Conservation (phyloP, 371 early-diverging fungal species). For the Mucor indicus region DNA sequence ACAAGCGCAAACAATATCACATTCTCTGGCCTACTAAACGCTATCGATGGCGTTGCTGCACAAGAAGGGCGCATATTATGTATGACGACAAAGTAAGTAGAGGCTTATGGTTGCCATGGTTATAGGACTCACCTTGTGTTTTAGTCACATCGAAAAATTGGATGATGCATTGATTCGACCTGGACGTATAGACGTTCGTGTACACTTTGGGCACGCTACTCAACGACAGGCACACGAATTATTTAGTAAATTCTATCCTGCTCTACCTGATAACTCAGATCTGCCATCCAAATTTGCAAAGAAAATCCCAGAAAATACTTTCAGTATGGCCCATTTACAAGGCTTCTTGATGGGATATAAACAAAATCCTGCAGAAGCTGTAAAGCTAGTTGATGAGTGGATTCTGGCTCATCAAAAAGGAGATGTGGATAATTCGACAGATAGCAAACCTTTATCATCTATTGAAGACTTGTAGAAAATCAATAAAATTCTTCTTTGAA, state of each 20-base stretch:
- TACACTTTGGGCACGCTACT: slow-evolving; percentile 81
- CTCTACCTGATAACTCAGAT: slow-evolving; percentile 12
- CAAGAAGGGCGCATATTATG: slow-evolving; percentile 73
- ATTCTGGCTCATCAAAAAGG: slow-evolving; percentile 27
- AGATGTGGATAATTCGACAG: slow-evolving; percentile 7
- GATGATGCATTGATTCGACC: slow-evolving; percentile 97
- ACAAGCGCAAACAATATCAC: slow-evolving; percentile 39
- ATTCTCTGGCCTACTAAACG: slow-evolving; percentile 72
- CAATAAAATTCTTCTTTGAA: too few relatives aligned
- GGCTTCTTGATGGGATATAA: slow-evolving; percentile 60
- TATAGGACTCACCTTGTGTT: not conserved
- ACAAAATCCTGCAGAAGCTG: slow-evolving; percentile 42
- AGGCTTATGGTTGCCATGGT: not conserved
- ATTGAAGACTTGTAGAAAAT: too few relatives aligned
- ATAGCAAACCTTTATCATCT: too few relatives aligned
- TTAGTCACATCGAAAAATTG: slow-evolving; percentile 87
- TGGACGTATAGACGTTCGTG: slow-evolving; percentile 93
- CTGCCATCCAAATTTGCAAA: slow-evolving; percentile 48
- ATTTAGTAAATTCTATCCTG: slow-evolving; percentile 48
- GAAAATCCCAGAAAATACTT: slow-evolving; percentile 47
- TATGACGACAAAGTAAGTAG: slow-evolving; percentile 81
- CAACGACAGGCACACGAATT: slow-evolving; percentile 64
- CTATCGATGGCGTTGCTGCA: slow-evolving; percentile 83
- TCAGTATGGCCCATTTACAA: slow-evolving; percentile 65
- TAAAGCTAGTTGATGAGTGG: slow-evolving; percentile 36